Evolutionary conservation across 345 rosid genomes (phyloP).

Genomic region (Populus davidiana): DNA sequence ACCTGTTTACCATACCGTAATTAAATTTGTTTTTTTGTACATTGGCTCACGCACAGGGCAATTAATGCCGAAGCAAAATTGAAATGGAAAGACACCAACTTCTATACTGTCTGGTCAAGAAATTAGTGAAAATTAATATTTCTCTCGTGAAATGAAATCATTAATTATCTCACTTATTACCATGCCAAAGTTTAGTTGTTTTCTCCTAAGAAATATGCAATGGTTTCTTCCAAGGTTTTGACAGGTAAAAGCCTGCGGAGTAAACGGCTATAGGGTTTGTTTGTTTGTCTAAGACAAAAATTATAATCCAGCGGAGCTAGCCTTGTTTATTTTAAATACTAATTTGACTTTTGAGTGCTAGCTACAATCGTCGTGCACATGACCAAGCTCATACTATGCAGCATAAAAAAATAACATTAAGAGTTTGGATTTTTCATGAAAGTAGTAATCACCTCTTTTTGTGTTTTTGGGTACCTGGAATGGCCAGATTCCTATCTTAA

Average conservation of each 20-base stretch:
- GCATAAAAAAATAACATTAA: too few relatives aligned
- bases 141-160: slow-evolving; percentile 29
- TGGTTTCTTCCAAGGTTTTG: slow-evolving; percentile 17
- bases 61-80: slow-evolving; percentile 8
- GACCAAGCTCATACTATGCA: too few relatives aligned
- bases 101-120: slow-evolving; percentile 7
- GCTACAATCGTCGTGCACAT: background rate
- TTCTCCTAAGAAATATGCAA: background rate
- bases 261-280: slow-evolving; percentile 23
- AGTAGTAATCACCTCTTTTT: too few relatives aligned
- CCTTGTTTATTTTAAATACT: background rate
- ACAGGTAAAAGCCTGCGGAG: slow-evolving; percentile 34
- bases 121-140: slow-evolving; percentile 5
- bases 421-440: too few relatives aligned
- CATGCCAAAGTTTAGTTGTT: background rate
- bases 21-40: too few relatives aligned
- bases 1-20: too few relatives aligned
- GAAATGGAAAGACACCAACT: slow-evolving; percentile 10
- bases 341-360: background rate
- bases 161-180: slow-evolving; percentile 27
- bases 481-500: too few relatives aligned
- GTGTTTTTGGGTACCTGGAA: too few relatives aligned
- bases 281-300: slow-evolving; percentile 7
- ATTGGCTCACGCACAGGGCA: background rate
- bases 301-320: background rate